Base-by-base conservation (phyloP, 805 yeast species). In the Candida manassasensis region DNA sequence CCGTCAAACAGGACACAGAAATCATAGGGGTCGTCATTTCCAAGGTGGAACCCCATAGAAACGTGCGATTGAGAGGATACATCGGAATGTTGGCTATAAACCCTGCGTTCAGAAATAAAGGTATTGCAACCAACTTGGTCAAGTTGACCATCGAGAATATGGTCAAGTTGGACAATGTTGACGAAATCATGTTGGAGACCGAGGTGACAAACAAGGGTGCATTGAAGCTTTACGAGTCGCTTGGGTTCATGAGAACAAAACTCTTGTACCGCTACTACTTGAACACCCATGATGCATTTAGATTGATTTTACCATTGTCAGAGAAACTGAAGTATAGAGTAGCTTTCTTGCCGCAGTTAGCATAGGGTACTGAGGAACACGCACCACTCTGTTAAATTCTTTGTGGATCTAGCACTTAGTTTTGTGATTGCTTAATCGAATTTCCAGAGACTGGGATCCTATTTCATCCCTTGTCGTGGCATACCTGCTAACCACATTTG, bases 81-180 rank as follows among this genome's bases (percentile, higher is more conserved):
- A 89, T 93, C 19, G 98, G 97, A 2, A 93, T 93, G 98, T 63
- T 93, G 36, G 96, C 94, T 0, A 95, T 90, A 9, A 79, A 80
- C 34, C 77, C 78, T 25, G 53, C 60, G 11, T 79, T 71, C 53
- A 66, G 98, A 37, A 89, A 94, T 3, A 65, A 63, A 29, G 96
- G 96, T 1, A 82, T 89, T 31, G 97, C 97, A 3, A 81, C 81
- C 45, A 63, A 64, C 30, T 68, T 93, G 33, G 88, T 88, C 12
- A 66, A 69, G 31, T 49, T 66, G 37, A 76, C 83, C 4, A 71
- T 90, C 4, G 73, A 73, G 11, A 70, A 70, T 25, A 84, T 93
- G 89, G 69, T 71, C 5, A 49, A 57, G n/a, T 52, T 61, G 33
- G 70, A 71, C 39, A 62, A 74, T 2, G 86, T 89, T 28, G 97